These are phyloP conservation scores for Fusarium annulatum DNA, from an alignment of 2,329 filamentous ascomycete genomes.

Conservation along the genomic window DNA sequence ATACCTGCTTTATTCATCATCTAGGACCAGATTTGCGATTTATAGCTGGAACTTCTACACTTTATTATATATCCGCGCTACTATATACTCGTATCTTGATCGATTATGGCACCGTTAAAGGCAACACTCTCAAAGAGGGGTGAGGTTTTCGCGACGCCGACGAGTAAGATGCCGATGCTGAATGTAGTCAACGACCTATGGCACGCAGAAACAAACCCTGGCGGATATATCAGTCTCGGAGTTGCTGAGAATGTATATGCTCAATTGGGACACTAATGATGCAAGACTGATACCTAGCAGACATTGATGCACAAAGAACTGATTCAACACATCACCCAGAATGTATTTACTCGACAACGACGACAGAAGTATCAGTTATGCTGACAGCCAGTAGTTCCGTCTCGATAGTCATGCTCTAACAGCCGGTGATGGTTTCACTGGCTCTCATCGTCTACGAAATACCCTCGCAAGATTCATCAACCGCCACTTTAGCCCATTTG, in stretches of 20 bases:
- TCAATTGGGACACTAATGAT: fast-evolving
- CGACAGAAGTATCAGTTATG: fast-evolving
- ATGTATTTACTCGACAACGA: fast-evolving
- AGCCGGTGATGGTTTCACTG: neutral
- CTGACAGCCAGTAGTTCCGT: neutral
- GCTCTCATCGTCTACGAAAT: neutral
- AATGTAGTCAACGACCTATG: neutral
- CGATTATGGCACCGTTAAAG: fast-evolving
- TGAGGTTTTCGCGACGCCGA: neutral
- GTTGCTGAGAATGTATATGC: neutral
- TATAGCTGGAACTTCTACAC: neutral
- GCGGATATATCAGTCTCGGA: neutral
- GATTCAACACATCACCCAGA: neutral
- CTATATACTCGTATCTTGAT: too few relatives aligned
- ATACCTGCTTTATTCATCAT: neutral
- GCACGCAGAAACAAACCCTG: neutral
- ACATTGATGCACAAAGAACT: slow-evolving; percentile 1
- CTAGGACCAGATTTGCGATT: neutral
- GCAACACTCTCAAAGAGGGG: neutral
- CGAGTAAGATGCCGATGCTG: neutral
- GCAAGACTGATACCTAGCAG: neutral
- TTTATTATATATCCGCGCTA: neutral
- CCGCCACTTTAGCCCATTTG: neutral
- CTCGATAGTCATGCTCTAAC: neutral
- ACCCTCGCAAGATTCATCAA: neutral